These are phyloP conservation scores for Euptelea pleiosperma DNA, from an alignment of 164 flowering plant genomes.

Conservation along the genomic window DNA sequence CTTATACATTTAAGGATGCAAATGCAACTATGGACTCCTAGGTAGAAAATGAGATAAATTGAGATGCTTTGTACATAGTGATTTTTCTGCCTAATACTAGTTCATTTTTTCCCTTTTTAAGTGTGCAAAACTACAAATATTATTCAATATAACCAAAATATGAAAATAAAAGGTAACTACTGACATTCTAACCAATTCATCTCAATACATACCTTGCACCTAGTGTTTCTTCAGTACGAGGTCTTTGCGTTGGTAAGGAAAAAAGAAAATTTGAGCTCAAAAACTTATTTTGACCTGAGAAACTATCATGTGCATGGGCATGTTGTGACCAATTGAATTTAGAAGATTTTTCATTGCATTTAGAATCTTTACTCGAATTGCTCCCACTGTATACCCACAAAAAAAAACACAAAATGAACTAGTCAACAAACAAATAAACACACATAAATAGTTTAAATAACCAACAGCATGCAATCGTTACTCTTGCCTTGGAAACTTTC, in stretches of 20 bases:
- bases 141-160: too few species aligned
- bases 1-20: too few species aligned
- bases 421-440: background rate
- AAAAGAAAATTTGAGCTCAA: slow-evolving; percentile 65
- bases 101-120: too few species aligned
- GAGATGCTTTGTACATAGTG: too few species aligned
- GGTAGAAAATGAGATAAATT: too few species aligned
- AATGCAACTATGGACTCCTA: too few species aligned
- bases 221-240: slow-evolving; percentile 28
- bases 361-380: slow-evolving; percentile 23
- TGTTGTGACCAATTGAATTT: slow-evolving; percentile 68
- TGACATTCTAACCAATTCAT: background rate
- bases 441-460: slow-evolving; percentile 7
- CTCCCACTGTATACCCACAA: slow-evolving; percentile 25
- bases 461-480: background rate
- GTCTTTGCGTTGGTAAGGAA: slow-evolving; percentile 60
- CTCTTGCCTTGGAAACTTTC: slow-evolving; percentile 11
- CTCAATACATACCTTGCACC: slow-evolving; percentile 32
- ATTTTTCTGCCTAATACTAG: too few species aligned
- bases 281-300: slow-evolving; percentile 42
- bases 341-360: slow-evolving; percentile 24
- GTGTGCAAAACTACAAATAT: too few species aligned
- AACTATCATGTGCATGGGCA: slow-evolving; percentile 47
- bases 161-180: background rate
- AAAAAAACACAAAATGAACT: slow-evolving; percentile 2